Evolutionary conservation across 2,329 filamentous ascomycete species (phyloP), one percentile per base, ranked within the genome.

Genomic region (Fusarium nurragi): DNA sequence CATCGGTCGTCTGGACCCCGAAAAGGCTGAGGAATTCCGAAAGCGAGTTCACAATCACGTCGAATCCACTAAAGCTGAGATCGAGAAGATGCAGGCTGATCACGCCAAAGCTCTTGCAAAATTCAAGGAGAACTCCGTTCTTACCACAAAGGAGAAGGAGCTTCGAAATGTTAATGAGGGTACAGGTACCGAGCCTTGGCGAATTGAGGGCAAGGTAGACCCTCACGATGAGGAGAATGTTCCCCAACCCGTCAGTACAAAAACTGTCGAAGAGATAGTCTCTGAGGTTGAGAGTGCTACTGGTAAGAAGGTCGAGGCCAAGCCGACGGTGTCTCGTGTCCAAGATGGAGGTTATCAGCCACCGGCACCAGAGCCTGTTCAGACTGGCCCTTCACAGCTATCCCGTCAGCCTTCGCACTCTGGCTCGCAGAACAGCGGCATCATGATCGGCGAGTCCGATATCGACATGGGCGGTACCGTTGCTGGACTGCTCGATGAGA

Each of bases 21-120:
- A 87, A n/a, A 87, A 94, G 71, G 87, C 94, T 1, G 89, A 92
- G 40, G 90, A 95, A 68, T 97, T 98, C 76, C 88, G 90, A 55
- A 90, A 90, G 73, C 88, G 93, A 32, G 91, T 94, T 3, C 80
- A 86, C 21, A 86, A 90, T 44, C 90, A 91, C 72, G 84, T 95
- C 12, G 84, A 86, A 10, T 86, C 90, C 25, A 90, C 92, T 47
- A 87, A 91, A 60, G 87, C 87, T 1, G 94, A 98, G 71, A 93
- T 98, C 53, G 90, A 94, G 69, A 88, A 87, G 68, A 89, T 98
- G 86, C 92, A 93, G 77, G 86, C 86, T 30, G 87, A 90, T 25
- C 94, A 99, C 75, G 88, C 87, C 4, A 88, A 87, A 71, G 86
- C 89, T 55, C 85, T 98, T 79, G 87, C 88, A 22, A 90, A 89